Conservation (phyloP, 1,284 basidiomycete species). For the Malassezia japonica region DNA sequence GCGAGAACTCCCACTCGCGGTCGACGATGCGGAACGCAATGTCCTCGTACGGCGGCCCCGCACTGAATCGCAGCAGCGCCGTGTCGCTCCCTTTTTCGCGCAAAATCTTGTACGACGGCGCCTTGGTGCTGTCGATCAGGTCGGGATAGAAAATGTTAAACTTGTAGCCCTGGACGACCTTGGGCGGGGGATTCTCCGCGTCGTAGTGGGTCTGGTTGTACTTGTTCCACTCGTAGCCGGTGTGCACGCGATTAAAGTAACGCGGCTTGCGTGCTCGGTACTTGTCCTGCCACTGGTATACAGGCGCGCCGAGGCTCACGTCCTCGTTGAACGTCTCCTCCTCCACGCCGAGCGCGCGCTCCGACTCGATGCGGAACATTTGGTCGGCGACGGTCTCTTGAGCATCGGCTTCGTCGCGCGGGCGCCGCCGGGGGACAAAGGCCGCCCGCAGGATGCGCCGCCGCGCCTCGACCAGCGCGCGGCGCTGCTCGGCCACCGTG, state of each 20-base stretch:
- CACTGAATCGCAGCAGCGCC: conserved; percentile 80
- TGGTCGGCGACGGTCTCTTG: conserved; percentile 19
- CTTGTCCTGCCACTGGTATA: conserved; percentile 96
- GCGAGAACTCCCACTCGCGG: conserved; percentile 94
- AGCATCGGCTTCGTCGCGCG: not conserved
- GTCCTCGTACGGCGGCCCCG: conserved; percentile 97
- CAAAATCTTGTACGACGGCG: conserved; percentile 80
- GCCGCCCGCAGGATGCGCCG: conserved; percentile 21
- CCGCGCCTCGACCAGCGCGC: conserved; percentile 24
- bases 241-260: conserved; percentile 98
- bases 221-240: conserved; percentile 99
- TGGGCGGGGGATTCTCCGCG: conserved; percentile 45
- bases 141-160: conserved; percentile 94
- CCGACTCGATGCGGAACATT: conserved; percentile 48
- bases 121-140: conserved; percentile 89
- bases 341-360: conserved; percentile 84
- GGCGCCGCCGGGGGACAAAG: conserved; percentile 26
- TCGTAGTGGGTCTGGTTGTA: conserved; percentile 49
- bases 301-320: conserved; percentile 60
- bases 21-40: conserved; percentile 97
- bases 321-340: conserved; percentile 88
- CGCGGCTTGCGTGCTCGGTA: conserved; percentile 95
- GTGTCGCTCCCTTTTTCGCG: conserved; percentile 68
- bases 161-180: conserved; percentile 68
- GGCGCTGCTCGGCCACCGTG: conserved; percentile 23